Conservation (phyloP, 2,329 filamentous ascomycete species). For the Lecanoromycetidae sp. region DNA sequence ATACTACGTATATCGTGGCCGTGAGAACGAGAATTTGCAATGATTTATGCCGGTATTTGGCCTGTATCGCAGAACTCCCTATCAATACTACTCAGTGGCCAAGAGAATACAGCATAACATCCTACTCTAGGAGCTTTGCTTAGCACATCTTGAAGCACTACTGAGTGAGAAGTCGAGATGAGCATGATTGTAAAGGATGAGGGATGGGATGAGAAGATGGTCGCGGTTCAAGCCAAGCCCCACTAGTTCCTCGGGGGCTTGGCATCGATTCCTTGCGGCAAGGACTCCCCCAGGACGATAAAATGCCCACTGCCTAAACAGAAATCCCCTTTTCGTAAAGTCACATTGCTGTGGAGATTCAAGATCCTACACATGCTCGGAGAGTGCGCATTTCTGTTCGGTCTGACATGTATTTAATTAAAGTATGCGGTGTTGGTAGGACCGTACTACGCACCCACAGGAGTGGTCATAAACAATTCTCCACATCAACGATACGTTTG, state of each 20-base stretch:
- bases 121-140: background rate
- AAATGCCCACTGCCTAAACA: too few relatives aligned
- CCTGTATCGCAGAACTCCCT: background rate
- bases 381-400: too few relatives aligned
- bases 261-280: too few relatives aligned
- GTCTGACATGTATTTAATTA: too few relatives aligned
- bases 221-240: background rate
- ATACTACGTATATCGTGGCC: background rate
- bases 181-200: background rate
- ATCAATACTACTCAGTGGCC: background rate
- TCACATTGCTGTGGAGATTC: too few relatives aligned
- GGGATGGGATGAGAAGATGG: background rate
- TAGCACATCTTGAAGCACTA: background rate
- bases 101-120: background rate
- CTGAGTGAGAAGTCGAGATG: background rate
- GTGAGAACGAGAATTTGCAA: background rate
- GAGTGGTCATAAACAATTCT: too few relatives aligned
- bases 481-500: too few relatives aligned
- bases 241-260: slow-evolving; percentile 26
- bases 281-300: too few relatives aligned
- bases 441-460: too few relatives aligned
- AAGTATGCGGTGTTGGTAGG: too few relatives aligned
- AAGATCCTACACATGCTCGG: too few relatives aligned
- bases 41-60: background rate
- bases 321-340: too few relatives aligned